Base-by-base conservation (phyloP, 108 stramenopile genomes). In the Mayamaea pseudoterrestris region DNA sequence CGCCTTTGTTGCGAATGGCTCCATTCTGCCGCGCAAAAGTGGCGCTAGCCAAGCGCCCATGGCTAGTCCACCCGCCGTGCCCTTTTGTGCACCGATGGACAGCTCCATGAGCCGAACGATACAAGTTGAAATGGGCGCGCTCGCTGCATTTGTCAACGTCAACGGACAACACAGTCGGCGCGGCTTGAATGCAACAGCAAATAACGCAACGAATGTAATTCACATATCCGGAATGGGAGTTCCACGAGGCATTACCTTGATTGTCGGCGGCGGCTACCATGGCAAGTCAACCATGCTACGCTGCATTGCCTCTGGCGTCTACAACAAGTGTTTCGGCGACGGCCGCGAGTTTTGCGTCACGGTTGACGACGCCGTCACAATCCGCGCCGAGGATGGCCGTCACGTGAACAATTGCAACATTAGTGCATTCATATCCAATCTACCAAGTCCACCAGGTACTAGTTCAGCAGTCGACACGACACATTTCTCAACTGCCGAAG, bases 181-280 rank as follows among this genome's bases (percentile, higher is more conserved):
- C n/a, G n/a, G n/a, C n/a, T 20, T 39, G 3, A 3, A 3, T 8
- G 3, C 37, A 14, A 8, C 16, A 39, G 41, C 14, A 14, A 4
- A 44, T 4, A 24, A 44, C 26, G 44, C 16, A 25, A 13, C 5
- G n/a, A 21, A 24, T 26, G 26, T 9, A 4, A 44, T 44, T 4
- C 24, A 55, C 3, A 42, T 94, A n/a, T 44, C 66, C 34, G 95
- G 95, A 1, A 66, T 96, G 71, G 65, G 71, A 8, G 69, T 96
- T 14, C 92, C 88, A 6, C 47, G 48, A 5, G 93, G 93, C 35
- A 75, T 94, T 18, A 93, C 90, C 1, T 69, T 94, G 29, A 93
- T 97, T 45, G 91, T 90, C 28, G 95, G 95, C 24, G 93, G 95
- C 23, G 95, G 93, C 12, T 96, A 92, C 44, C 95, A 97, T 53